Conservation (phyloP, 257 asterid genomes). For the Handroanthus guayacan region DNA sequence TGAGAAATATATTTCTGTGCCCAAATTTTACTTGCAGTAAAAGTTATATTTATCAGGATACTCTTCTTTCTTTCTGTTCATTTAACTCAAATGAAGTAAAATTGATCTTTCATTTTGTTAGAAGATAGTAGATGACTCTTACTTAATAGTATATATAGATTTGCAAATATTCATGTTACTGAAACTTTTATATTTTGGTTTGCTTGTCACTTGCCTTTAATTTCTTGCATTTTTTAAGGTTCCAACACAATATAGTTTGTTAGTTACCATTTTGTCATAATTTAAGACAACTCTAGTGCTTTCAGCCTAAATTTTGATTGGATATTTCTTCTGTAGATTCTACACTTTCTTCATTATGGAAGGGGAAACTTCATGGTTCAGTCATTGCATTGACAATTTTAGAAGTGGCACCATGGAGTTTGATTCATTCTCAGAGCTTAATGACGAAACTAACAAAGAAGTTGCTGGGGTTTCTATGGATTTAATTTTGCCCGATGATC, state of each 20-base stretch:
- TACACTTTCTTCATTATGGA: slow-evolving; percentile 57
- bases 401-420: slow-evolving; percentile 37
- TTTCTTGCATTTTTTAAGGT: not conserved
- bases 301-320: not conserved
- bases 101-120: not conserved
- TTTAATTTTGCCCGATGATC: slow-evolving; percentile 78
- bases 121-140: not conserved
- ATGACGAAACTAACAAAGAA: slow-evolving; percentile 60
- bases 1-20: not conserved
- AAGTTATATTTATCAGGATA: not conserved
- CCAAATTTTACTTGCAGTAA: not conserved
- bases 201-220: not conserved
- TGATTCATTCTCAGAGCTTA: slow-evolving; percentile 55
- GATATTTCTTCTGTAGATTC: slow-evolving; percentile 29
- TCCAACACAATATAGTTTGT: not conserved
- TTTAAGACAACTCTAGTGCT: not conserved
- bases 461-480: slow-evolving; percentile 61
- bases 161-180: not conserved
- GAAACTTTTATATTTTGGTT: not conserved
- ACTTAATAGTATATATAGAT: no score
- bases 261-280: not conserved
- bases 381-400: slow-evolving; percentile 61
- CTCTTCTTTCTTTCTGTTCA: slow-evolving; percentile 1
- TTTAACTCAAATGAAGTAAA: not conserved
- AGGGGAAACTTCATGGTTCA: slow-evolving; percentile 84